Evolutionary conservation across 768 basidiomycete species (phyloP), one percentile per base, ranked within the genome.

Genomic region (Phanerodontia chrysosporium): DNA sequence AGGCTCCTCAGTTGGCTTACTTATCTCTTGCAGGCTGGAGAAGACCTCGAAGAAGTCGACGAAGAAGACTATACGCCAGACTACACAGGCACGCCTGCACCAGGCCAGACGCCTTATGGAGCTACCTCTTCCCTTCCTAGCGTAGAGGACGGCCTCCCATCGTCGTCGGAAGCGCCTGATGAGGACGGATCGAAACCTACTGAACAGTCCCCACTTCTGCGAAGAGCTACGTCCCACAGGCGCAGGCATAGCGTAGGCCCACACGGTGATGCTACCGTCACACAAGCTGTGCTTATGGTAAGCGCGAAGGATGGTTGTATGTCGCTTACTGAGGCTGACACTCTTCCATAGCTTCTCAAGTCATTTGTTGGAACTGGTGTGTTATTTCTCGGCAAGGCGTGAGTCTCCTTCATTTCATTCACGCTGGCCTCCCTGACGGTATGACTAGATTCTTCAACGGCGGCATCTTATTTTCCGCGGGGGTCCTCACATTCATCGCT

Each of bases 331-430:
- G 28, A 29, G 28, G 4, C 30, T 42, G 39, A 42, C 18, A 18
- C 10, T 42, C 39, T 4, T 30, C 18, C 27, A 53, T 39, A 95
- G 92, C 74, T 98, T 56, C 75, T 97, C 59, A 98, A 98, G 74
- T 85, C 90, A 1, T 98, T 98, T 66, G 86, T 98, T 49, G 96
- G 96, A 22, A 98, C 96, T 14, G 96, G 96, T 16, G 89, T 99
- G 10, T 72, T 99, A 35, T 98, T 99, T 76, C 81, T 99, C 27
- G 97, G 94, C 53, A 96, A 92, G 75, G 97, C 87, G 89, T 94
- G 72, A 67, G 90, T 74, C 2, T 8, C 13, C 22, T 29, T 42
- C 18, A 16, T 27, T 24, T 18, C 22, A 0, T 28, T 16, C 5
- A 39, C 22, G 13, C 32, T 13, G 6, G 32, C n/a, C 12, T 24